A percentile compares a stretch with the other conserved stretches of the same genome.
These are phyloP conservation scores for Zelopaecilomyces penicillatus DNA, from an alignment of 2,329 filamentous ascomycete genomes.

Conservation along the genomic window DNA sequence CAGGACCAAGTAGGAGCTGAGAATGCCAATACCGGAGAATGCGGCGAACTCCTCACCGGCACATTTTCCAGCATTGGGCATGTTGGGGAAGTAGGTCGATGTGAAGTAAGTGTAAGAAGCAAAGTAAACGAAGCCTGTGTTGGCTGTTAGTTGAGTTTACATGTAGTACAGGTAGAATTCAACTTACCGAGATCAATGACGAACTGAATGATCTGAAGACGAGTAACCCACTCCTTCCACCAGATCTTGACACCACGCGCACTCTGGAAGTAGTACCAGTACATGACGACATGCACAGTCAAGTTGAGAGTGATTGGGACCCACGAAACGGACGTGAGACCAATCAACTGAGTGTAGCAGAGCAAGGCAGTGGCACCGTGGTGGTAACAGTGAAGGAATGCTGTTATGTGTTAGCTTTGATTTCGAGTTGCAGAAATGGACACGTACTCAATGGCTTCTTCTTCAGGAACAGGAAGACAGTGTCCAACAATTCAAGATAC, in stretches of 20 bases:
- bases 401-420: slow-evolving; percentile 31
- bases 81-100: slow-evolving; percentile 76
- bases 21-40: slow-evolving; percentile 81
- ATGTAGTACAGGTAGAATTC: background rate
- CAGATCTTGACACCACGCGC: slow-evolving; percentile 91
- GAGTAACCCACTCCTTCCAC: slow-evolving; percentile 99
- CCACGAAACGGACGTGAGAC: slow-evolving; percentile 89
- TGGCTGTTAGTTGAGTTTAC: slow-evolving; percentile 13
- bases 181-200: slow-evolving; percentile 85
- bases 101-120: slow-evolving; percentile 98
- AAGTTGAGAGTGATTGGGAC: slow-evolving; percentile 89
- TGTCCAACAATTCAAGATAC: slow-evolving; percentile 92
- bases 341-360: slow-evolving; percentile 95
- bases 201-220: slow-evolving; percentile 94
- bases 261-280: slow-evolving; percentile 99
- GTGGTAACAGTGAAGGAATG: slow-evolving; percentile 99
- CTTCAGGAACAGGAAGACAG: slow-evolving; percentile 95
- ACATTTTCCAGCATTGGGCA: slow-evolving; percentile 79
- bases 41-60: slow-evolving; percentile 96
- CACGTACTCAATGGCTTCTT: slow-evolving; percentile 80
- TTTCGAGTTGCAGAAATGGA: background rate
- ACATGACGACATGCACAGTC: slow-evolving; percentile 95
- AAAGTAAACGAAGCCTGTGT: slow-evolving; percentile 91
- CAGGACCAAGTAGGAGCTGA: slow-evolving; percentile 91
- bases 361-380: slow-evolving; percentile 93